Conservation (phyloP, 768 basidiomycete species). For the Tubosaeta sp. region DNA sequence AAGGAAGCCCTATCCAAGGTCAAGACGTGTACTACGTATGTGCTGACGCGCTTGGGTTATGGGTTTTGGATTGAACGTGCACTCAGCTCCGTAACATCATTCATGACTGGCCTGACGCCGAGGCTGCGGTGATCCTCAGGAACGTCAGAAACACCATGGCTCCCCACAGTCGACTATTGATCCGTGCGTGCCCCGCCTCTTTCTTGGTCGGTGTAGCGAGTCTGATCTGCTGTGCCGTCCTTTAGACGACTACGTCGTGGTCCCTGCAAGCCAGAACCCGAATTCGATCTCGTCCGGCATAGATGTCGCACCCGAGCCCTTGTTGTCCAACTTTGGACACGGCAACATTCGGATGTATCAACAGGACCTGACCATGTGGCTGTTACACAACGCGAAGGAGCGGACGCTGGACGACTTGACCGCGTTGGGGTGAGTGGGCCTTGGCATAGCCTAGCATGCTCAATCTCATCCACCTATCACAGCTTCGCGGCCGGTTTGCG, state of each 20-base stretch:
- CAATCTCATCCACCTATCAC: neutral
- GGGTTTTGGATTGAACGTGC: neutral
- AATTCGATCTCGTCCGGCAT: slow-evolving; percentile 6
- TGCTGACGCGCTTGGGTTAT: neutral
- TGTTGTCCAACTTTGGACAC: slow-evolving; percentile 39
- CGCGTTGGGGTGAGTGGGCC: slow-evolving; percentile 25
- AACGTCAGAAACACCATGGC: slow-evolving; percentile 28
- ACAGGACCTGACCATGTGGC: slow-evolving; percentile 46
- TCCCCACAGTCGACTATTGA: slow-evolving; percentile 28
- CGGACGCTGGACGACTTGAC: slow-evolving; percentile 40
- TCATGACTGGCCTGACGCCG: slow-evolving; percentile 36
- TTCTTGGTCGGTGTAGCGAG: no score
- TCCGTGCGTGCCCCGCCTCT: slow-evolving; percentile 23
- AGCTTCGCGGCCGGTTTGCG: slow-evolving; percentile 18
- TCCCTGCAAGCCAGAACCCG: slow-evolving; percentile 7
- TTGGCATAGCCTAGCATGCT: neutral
- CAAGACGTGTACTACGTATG: slow-evolving; percentile 26
- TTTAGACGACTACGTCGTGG: slow-evolving; percentile 25
- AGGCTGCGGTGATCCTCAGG: slow-evolving; percentile 29
- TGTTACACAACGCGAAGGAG: slow-evolving; percentile 38
- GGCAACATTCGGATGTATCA: slow-evolving; percentile 39
- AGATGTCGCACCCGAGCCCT: slow-evolving; percentile 36
- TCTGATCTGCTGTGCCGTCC: neutral
- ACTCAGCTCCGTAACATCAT: no score
- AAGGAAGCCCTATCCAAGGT: slow-evolving; percentile 11